Conservation (phyloP, 306 rosid species). For the Ziziphus jujuba region DNA sequence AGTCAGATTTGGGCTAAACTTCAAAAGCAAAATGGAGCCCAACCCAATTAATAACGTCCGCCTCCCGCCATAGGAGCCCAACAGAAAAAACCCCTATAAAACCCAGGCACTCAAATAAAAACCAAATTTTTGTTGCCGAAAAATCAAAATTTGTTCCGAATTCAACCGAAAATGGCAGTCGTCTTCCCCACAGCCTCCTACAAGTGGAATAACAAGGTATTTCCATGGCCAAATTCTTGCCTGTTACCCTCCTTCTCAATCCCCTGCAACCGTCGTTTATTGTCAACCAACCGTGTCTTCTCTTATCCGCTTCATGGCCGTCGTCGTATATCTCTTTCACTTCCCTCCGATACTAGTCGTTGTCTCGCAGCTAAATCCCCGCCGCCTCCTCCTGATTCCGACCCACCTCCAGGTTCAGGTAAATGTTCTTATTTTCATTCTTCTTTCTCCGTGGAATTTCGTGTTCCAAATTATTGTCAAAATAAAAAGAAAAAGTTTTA, state of each 20-base stretch:
- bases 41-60: background rate
- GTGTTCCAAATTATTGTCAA: too few species aligned
- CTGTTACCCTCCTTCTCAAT: slow-evolving; percentile 11
- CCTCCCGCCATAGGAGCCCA: background rate
- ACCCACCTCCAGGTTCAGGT: slow-evolving; percentile 32
- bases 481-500: too few species aligned
- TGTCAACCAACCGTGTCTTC: slow-evolving; percentile 10
- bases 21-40: too few species aligned
- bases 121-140: background rate
- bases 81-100: background rate
- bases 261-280: slow-evolving; percentile 8
- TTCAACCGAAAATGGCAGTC: slow-evolving; percentile 34
- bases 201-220: slow-evolving; percentile 3
- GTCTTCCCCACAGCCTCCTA: slow-evolving; percentile 17
- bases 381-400: slow-evolving; percentile 32
- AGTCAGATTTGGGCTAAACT: background rate
- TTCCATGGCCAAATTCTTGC: slow-evolving; percentile 13
- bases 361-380: slow-evolving; percentile 48
- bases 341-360: slow-evolving; percentile 28
- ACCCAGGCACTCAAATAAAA: background rate
- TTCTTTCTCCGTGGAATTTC: too few species aligned
- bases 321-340: slow-evolving; percentile 24
- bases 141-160: slow-evolving; percentile 6
- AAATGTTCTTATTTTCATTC: too few species aligned
- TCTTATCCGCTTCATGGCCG: slow-evolving; percentile 29